Evolutionary conservation across 2,329 filamentous ascomycete species (phyloP), one percentile per base, ranked within the genome.

Genomic region (Chalaropsis ovoidea): DNA sequence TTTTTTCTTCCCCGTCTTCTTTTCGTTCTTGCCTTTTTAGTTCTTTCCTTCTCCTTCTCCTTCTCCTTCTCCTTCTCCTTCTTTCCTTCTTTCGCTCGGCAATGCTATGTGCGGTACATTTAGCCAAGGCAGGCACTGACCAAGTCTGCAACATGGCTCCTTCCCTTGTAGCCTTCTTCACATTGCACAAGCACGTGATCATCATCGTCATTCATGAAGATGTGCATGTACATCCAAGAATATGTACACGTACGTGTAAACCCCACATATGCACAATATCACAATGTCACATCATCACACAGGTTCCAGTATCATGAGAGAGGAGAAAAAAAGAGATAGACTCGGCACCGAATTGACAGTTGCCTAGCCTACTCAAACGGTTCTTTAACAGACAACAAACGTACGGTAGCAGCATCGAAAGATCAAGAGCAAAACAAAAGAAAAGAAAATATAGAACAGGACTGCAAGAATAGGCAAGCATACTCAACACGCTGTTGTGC

Each of bases 111-210:
- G 6, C 6, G 31, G 31, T 31, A 31, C 31, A 6, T 31, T 31
- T 31, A 61, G 11, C 6, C n/a, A 61, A 61, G 10, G 19, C 10
- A 42, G 58, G 58, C 39, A 43, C 39, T 61, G 24, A 35, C 54
- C 58, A 61, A 41, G 58, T 24, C 58, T 61, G 58, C 15, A 31
- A 31, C 31, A 31, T 31, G 31, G 31, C 31, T 61, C 19, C 35
- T 61, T 61, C 6, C 11, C n/a, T 61, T 61, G 8, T 42, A 19
- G 19, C 15, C 17, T 39, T 15, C 39, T 42, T 41, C 22, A n/a
- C 58, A 35, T 19, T 11, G 13, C 42, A 39, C 58, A 42, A 41
- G 24, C 19, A 15, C 39, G 42, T 27, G 24, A 8, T 24, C 3
- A 41, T 31, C 39, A 49, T 43, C 58, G 35, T 22, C 7, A 31